Base-by-base conservation (phyloP, 106 monocot genomes). In the Allium sativum region DNA sequence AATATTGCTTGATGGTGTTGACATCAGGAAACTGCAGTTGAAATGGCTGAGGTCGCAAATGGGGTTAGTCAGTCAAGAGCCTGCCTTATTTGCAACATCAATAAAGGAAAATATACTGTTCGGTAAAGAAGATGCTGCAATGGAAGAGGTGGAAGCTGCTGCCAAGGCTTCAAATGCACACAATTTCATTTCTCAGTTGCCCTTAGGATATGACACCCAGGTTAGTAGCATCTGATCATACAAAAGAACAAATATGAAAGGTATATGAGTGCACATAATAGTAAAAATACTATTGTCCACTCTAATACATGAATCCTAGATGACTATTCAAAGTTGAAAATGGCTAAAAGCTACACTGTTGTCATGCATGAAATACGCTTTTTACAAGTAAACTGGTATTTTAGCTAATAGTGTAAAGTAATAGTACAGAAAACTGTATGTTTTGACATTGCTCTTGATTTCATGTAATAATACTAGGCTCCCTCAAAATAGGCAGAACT, bases 1-100 rank as follows among this genome's bases (percentile, higher is more conserved):
- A 61, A 60, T 86, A 13, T 10, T 81, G 42, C 61, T 86, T 0
- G 86, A 86, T 11, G 81, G 86, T 9, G 69, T 78, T 47, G 75
- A 78, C 53, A 78, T 81, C 19, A 68, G 61, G 69, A 62, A 42
- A 40, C 55, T 86, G 11, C 53, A 69, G 50, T 68, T 86, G 9
- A 81, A 81, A 62, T 86, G 81, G 81, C 31, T 86, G 66, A 65
- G 86, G 62, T 75, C 86, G 1, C 86, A 86, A 53, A 81, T 86
- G 75, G 86, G 86, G 19, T 53, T 86, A 58, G 86, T 86, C 15
- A 86, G 86, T 61, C 86, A 86, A 55, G 86, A 86, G 67, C 78
- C 86, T 0, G 78, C 77, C 3, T 59, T 86, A 44, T 86, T 86
- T 44, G 81, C 86, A 0, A 78, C 81, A 0, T 73, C 77, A 7